A percentile compares a stretch with the other conserved stretches of the same genome.
phyloP scores from a whole-genome alignment of 2,329 filamentous ascomycete species.

The Aureobasidium pullulans region DNA sequence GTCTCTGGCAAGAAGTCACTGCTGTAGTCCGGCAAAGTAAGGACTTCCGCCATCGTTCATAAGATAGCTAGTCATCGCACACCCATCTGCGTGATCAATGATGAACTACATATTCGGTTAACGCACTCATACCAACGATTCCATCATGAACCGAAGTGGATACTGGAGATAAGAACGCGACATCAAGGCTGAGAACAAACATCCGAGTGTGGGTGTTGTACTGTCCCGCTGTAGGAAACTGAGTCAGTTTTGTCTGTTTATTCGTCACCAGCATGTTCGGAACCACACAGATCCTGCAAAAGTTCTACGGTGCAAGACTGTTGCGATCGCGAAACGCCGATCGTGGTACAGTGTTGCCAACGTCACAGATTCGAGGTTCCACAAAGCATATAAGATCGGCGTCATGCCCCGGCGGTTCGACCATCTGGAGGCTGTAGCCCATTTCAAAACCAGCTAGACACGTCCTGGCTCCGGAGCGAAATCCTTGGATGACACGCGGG shows the following conservation, averaged over 20 bases:
- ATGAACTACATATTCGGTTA: not conserved
- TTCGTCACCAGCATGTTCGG: not conserved
- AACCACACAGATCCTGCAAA: not conserved
- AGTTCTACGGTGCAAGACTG: not conserved
- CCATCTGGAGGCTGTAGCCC: slow-evolving; percentile 1
- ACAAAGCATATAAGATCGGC: slow-evolving; percentile 4
- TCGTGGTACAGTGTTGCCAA: not conserved
- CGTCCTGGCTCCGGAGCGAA: not conserved
- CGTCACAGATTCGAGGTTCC: not conserved
- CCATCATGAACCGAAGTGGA: not conserved
- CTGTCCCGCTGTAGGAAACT: not conserved
- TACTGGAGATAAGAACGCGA: not conserved
- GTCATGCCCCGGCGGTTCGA: not conserved
- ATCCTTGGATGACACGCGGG: not conserved
- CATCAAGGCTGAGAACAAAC: not conserved
- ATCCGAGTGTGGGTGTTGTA: not conserved
- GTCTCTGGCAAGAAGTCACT: not conserved
- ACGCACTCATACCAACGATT: too few relatives aligned
- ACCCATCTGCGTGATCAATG: not conserved
- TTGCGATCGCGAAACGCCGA: not conserved
- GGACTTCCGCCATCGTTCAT: not conserved
- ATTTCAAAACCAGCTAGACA: slow-evolving; percentile 5
- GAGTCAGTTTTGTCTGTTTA: not conserved
- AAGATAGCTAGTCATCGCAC: too few relatives aligned
- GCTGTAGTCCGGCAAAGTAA: not conserved